A percentile compares a stretch with the other conserved stretches of the same genome.
Conservation (phyloP, 2,329 filamentous ascomycete genomes). For the Diplodia mutila region DNA sequence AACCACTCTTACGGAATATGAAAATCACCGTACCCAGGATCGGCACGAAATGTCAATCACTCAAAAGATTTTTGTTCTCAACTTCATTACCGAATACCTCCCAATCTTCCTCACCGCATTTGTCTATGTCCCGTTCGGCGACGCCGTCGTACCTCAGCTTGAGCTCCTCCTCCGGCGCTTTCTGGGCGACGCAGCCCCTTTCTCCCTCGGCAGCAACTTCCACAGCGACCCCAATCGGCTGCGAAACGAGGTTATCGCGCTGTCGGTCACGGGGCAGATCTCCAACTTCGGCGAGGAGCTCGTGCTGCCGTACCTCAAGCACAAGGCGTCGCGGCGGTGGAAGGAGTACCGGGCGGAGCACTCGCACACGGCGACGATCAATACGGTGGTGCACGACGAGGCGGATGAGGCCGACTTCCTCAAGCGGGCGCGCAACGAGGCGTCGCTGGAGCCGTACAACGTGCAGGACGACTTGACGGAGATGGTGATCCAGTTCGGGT, state of each 20-base stretch:
- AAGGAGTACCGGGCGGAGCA: conserved; percentile 33
- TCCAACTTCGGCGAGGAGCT: conserved; percentile 38
- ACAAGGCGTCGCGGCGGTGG: conserved; percentile 36
- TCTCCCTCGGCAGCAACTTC: conserved; percentile 30
- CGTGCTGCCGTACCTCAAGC: conserved; percentile 38
- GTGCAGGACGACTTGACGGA: conserved; percentile 41
- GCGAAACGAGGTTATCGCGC: conserved; percentile 40
- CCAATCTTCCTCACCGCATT: conserved; percentile 42
- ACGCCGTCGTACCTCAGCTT: conserved; percentile 33
- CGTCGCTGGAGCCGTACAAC: conserved; percentile 37
- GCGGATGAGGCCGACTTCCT: conserved; percentile 38
- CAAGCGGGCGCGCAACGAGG: conserved; percentile 36
- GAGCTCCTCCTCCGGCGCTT: conserved; percentile 1
- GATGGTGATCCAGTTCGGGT: conserved; percentile 43
- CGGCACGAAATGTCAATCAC: conserved; percentile 41
- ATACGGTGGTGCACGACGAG: conserved; percentile 31
- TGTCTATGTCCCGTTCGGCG: conserved; percentile 39
- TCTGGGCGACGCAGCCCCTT: conserved; percentile 22
- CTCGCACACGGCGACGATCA: not conserved
- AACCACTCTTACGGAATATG: conserved; percentile 38
- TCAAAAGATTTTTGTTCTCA: conserved; percentile 41
- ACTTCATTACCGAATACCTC: conserved; percentile 42
- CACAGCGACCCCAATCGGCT: conserved; percentile 36
- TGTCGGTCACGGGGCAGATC: conserved; percentile 40
- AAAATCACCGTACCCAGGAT: conserved; percentile 40